These are phyloP conservation scores for Gentiana macrophylla DNA, from an alignment of 257 asterid species.

Conservation along the genomic window DNA sequence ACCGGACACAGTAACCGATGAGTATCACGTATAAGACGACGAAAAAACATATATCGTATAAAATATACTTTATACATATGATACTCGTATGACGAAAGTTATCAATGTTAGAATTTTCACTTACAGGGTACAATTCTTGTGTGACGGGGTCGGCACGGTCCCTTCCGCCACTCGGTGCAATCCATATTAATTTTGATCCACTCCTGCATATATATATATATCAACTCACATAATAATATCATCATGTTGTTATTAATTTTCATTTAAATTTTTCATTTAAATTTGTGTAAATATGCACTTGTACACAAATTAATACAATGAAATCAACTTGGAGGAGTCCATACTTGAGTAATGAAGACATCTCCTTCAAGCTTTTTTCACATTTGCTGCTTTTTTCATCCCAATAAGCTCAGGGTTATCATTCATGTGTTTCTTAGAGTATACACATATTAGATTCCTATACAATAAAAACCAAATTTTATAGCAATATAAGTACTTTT, in stretches of 20 bases:
- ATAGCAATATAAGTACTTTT: conserved; percentile 11
- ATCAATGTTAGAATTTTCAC: no score
- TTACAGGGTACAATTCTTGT: conserved; percentile 82
- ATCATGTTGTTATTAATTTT: no score
- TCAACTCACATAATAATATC: no score
- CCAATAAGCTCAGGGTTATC: conserved; percentile 79
- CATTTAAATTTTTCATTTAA: no score
- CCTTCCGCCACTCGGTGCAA: conserved; percentile 99
- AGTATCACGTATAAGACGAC: no score
- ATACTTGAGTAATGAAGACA: conserved; percentile 85
- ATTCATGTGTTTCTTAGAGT: conserved; percentile 86
- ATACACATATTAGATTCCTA: conserved; percentile 93
- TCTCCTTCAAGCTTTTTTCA: conserved; percentile 88
- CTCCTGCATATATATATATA: conserved; percentile 60
- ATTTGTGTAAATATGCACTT: no score
- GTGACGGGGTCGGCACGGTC: conserved; percentile 89
- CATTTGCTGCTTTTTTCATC: conserved; percentile 82
- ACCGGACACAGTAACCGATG: no score
- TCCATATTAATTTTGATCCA: conserved; percentile 92
- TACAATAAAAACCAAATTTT: not conserved
- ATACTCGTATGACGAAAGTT: no score
- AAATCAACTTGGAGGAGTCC: no score
- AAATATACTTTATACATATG: not conserved
- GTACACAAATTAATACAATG: no score
- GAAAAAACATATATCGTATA: no score